Evolutionary conservation across 2,329 filamentous ascomycete species (phyloP).

Genomic region (Dichotomopilus funicola): DNA sequence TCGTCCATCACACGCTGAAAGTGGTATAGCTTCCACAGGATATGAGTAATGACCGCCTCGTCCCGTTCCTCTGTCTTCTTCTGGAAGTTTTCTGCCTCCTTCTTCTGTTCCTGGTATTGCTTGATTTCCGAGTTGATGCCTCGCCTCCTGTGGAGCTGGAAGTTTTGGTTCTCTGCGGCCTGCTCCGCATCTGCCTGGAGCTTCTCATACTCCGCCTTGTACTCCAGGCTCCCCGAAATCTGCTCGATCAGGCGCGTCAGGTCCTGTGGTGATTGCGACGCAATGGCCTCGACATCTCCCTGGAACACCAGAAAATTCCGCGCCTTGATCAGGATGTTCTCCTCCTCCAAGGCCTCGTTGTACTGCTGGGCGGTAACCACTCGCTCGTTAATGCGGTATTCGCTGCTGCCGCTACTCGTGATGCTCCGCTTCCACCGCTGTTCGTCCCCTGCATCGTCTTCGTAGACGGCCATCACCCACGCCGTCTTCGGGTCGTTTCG

Average conservation of each 20-base stretch:
- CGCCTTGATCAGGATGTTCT: conserved; percentile 97
- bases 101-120: conserved; percentile 94
- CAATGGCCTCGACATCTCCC: conserved; percentile 95
- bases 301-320: conserved; percentile 98
- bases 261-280: conserved; percentile 88
- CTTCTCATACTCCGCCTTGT: conserved; percentile 87
- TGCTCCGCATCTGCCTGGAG: conserved; percentile 82
- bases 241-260: conserved; percentile 92
- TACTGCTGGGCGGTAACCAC: conserved; percentile 85
- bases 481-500: conserved; percentile 84
- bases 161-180: conserved; percentile 79
- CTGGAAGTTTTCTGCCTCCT: conserved; percentile 88
- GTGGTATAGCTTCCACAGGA: conserved; percentile 94
- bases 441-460: conserved; percentile 91
- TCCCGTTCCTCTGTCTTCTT: conserved; percentile 86
- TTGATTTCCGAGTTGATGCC: conserved; percentile 98
- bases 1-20: conserved; percentile 91
- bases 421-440: conserved; percentile 95
- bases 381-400: conserved; percentile 94
- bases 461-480: conserved; percentile 99
- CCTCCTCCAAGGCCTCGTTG: conserved; percentile 82
- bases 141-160: conserved; percentile 80
- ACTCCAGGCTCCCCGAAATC: conserved; percentile 91
- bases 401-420: conserved; percentile 78
- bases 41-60: conserved; percentile 84